Evolutionary conservation across 2,329 filamentous ascomycete genomes (phyloP).

Genomic region (Dichotomopilus funicola): DNA sequence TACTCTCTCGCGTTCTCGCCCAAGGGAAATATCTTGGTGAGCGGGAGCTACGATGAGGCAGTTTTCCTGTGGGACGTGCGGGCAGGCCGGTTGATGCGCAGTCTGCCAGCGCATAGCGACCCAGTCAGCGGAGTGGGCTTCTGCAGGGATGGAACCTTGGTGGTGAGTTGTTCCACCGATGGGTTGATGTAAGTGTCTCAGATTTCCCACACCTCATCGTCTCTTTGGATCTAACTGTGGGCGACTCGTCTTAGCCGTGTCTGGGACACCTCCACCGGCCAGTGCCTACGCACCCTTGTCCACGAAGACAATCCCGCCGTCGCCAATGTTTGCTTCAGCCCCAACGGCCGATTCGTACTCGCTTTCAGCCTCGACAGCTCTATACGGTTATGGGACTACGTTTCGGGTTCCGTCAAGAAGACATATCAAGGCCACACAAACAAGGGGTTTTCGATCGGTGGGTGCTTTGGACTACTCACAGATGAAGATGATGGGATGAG

Average conservation of each 20-base stretch:
- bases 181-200: conserved; percentile 63
- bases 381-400: conserved; percentile 91
- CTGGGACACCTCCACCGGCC: conserved; percentile 92
- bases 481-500: conserved; percentile 16
- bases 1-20: conserved; percentile 94
- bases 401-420: conserved; percentile 85
- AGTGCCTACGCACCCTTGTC: conserved; percentile 89
- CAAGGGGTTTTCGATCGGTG: conserved; percentile 73
- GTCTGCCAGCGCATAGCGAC: conserved; percentile 88
- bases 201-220: neutral
- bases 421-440: conserved; percentile 94
- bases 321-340: conserved; percentile 82
- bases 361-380: conserved; percentile 88
- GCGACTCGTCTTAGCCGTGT: conserved; percentile 52
- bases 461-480: conserved; percentile 63
- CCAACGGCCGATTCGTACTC: conserved; percentile 88
- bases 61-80: conserved; percentile 96
- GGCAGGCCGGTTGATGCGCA: conserved; percentile 79
- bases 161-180: conserved; percentile 86
- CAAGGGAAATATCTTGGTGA: conserved; percentile 94
- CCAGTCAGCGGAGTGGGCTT: conserved; percentile 93
- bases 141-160: conserved; percentile 81
- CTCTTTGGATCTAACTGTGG: neutral
- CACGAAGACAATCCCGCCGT: conserved; percentile 94
- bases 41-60: conserved; percentile 93